phyloP scores from a whole-genome alignment of 2,329 filamentous ascomycete genomes.

The Ascochyta clinopodiicola region DNA sequence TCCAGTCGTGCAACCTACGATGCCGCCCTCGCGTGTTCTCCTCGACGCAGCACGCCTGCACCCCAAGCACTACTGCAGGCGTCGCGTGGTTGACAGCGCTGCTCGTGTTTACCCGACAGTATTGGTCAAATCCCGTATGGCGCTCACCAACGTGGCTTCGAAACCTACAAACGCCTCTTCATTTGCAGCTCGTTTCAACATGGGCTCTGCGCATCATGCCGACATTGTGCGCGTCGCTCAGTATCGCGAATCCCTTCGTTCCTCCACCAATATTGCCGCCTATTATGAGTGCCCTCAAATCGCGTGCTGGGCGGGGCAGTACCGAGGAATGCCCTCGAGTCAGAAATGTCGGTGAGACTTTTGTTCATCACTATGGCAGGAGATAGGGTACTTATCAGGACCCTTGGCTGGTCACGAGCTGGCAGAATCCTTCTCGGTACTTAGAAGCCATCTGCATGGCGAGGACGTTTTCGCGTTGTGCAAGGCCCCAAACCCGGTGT shows the following conservation, averaged over 20 bases:
- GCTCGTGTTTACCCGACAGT: slow-evolving; percentile 21
- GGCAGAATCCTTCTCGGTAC: slow-evolving; percentile 1
- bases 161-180: slow-evolving; percentile 25
- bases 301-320: slow-evolving; percentile 25
- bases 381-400: slow-evolving; percentile 13
- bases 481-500: slow-evolving; percentile 12
- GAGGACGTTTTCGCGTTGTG: slow-evolving; percentile 3
- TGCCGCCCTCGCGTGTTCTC: slow-evolving; percentile 7
- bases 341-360: slow-evolving; percentile 44
- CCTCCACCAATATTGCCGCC: slow-evolving; percentile 36
- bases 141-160: slow-evolving; percentile 21
- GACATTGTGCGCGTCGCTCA: slow-evolving; percentile 25
- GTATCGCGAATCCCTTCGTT: slow-evolving; percentile 14
- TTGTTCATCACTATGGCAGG: slow-evolving; percentile 7
- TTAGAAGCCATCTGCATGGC: slow-evolving; percentile 1
- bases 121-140: slow-evolving; percentile 15
- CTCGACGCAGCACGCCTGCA: background rate
- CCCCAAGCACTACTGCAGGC: slow-evolving; percentile 23
- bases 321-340: slow-evolving; percentile 22
- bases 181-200: slow-evolving; percentile 34
- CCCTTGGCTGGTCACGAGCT: slow-evolving; percentile 17
- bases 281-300: slow-evolving; percentile 23
- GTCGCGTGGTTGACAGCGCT: slow-evolving; percentile 22
- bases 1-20: slow-evolving; percentile 18
- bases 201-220: slow-evolving; percentile 30